Percentiles rank a stretch among this genome's conserved stretches.
These are phyloP conservation scores for Salix caprea DNA, from an alignment of 345 rosid species.

Conservation along the genomic window DNA sequence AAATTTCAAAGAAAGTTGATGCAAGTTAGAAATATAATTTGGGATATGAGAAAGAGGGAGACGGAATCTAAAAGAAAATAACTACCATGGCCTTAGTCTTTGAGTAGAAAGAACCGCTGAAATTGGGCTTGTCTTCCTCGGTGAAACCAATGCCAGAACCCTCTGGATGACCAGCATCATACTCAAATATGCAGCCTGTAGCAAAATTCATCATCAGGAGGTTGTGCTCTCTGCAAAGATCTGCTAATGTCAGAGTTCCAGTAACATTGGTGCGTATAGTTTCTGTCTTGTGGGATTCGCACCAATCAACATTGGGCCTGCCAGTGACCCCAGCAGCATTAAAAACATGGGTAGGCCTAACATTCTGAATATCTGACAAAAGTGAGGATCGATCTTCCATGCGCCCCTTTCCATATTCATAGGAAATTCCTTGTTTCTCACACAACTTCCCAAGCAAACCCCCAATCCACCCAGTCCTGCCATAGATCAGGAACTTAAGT, in stretches of 20 bases:
- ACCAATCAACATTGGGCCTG: constrained; percentile 82
- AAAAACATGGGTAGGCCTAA: constrained; percentile 76
- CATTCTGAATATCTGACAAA: constrained; percentile 45
- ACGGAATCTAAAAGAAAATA: neutral
- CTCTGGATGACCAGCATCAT: constrained; percentile 51
- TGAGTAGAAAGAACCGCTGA: constrained; percentile 72
- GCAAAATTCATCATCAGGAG: constrained; percentile 66
- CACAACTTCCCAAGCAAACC: constrained; percentile 66
- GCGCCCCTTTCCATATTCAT: constrained; percentile 66
- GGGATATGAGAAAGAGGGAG: neutral
- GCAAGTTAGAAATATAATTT: neutral
- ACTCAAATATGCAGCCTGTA: constrained; percentile 82
- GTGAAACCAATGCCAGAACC: constrained; percentile 65
- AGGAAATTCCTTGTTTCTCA: constrained; percentile 64
- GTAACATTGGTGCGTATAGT: constrained; percentile 70
- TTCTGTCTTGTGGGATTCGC: constrained; percentile 66
- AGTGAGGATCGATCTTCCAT: constrained; percentile 63
- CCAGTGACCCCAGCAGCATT: constrained; percentile 80
- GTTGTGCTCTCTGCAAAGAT: constrained; percentile 66
- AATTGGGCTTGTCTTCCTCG: constrained; percentile 71
- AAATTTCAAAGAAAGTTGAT: neutral
- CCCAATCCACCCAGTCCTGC: constrained; percentile 80
- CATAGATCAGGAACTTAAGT: constrained; percentile 65
- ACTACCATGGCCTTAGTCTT: constrained; percentile 79
- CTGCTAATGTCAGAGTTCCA: constrained; percentile 73